Evolutionary conservation across 331 rosid species (phyloP), one percentile per base, ranked within the genome.

Genomic region (Acacia concinna): DNA sequence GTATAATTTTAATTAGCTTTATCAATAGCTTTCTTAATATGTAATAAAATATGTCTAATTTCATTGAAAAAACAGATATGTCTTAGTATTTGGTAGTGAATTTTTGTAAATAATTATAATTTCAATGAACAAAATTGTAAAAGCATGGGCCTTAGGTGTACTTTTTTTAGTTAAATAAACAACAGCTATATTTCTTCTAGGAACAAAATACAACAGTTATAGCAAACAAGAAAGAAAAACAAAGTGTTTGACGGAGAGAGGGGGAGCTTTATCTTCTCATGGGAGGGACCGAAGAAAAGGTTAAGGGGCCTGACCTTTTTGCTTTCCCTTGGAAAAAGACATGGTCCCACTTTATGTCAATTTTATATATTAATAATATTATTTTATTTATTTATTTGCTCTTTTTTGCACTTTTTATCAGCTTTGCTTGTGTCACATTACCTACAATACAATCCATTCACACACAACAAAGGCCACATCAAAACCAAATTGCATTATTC

Each of bases 321-420:
- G 78, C 84, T 65, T 83, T 72, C 92, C 77, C 86, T 84, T n/a
- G 21, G 87, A 90, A 90, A 89, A 86, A 78, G 91, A 44, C 87
- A 82, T 62, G 88, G 91, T 35, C 94, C 97, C 93, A 88, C 91
- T 78, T 83, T 60, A 83, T 81, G 79, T 81, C 82, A 43, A 64
- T 59, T 59, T 59, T 27, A 12, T 27, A 1, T 13, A 27, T 25
- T 35, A 8, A 35, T 35, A 8, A 35, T 40, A 21, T 68, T 51
- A 54, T 60, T 28, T 10, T 21, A 54, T 56, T 54, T 0, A 23
- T 56, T 56, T 56, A 34, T 69, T 72, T 83, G 35, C 73, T 63
- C 37, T 81, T 54, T 72, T 35, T 32, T 82, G 81, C 82, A 63
- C 85, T 85, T 85, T 85, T 78, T 64, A 73, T 78, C 80, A 52